Base-by-base conservation (phyloP, 1,284 basidiomycete species). In the Ceratobasidium sp. region DNA sequence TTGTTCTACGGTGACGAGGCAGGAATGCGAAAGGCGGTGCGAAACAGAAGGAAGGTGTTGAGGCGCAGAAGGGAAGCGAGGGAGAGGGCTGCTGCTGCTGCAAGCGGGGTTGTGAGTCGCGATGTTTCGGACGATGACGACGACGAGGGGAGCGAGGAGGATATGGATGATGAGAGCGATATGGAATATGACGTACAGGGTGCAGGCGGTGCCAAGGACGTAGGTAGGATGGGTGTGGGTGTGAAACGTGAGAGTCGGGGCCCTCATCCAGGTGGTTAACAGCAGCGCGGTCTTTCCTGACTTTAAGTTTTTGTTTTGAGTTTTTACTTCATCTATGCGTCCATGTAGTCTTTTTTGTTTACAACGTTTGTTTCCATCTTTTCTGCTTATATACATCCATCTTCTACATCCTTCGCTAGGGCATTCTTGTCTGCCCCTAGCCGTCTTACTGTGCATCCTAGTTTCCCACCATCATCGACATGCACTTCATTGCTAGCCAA, bases 1-100 rank as follows among this genome's bases (percentile, higher is more conserved):
- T 80, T 96, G 73, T 95, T 94, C 80, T 96, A 92, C 79, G 91
- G 92, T 11, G 91, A 91, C 73, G 88, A 90, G 30, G 76, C 79
- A 63, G 86, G 86, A 74, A 90, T 88, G 79, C 83, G 87, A 74
- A 83, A 86, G 41, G 91, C 91, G 44, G 84, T 95, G 74, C 84
- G 88, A 79, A 88, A 86, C 76, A 83, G 94, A 75, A 94, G 93
- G 83, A 90, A 90, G 84, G 90, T 95, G 72, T 81, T 95, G 77
- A 85, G 85, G 78, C 83, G 94, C 64, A 83, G 93, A 73, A 84
- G 90, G 77, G 85, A 92, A 75, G 93, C 94, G 30, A 86, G 89
- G 79, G 91, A 93, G 81, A 85, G 92, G 32, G 94, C 82, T 1
- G 81, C 81, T 50, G 78, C 79, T 43, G 74, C 75, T 35, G 78